Evolutionary conservation across 2,329 filamentous ascomycete species (phyloP).

Genomic region (Amylocarpus encephaloides): DNA sequence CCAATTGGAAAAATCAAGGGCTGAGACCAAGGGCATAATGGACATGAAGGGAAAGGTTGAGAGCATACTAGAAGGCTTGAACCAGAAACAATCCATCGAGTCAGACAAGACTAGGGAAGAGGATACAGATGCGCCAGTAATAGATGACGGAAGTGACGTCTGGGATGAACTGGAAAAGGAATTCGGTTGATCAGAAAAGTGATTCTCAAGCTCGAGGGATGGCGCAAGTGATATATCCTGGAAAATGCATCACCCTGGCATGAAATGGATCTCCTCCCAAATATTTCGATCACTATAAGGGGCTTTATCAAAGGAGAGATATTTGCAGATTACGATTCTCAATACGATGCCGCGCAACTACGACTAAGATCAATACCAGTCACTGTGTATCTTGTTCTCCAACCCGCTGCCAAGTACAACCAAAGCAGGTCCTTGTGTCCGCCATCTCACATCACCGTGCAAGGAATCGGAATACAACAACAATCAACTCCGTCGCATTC

Average conservation of each 20-base stretch:
- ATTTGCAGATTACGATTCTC: neutral
- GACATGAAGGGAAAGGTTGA: slow-evolving; percentile 67
- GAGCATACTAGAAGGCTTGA: slow-evolving; percentile 64
- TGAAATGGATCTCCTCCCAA: too few relatives aligned
- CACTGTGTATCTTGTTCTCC: neutral
- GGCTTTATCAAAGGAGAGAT: neutral
- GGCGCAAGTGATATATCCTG: too few relatives aligned
- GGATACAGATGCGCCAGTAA: slow-evolving; percentile 9
- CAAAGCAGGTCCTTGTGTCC: neutral
- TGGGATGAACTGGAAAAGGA: slow-evolving; percentile 40
- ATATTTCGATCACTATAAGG: neutral
- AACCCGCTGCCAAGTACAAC: neutral
- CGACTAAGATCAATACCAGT: neutral
- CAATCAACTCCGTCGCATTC: slow-evolving; percentile 46
- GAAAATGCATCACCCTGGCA: too few relatives aligned
- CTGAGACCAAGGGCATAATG: slow-evolving; percentile 65
- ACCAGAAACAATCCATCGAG: slow-evolving; percentile 36
- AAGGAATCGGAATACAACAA: slow-evolving; percentile 49
- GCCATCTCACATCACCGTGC: slow-evolving; percentile 39
- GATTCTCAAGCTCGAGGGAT: too few relatives aligned
- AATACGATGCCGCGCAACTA: neutral
- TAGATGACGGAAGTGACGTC: slow-evolving; percentile 29
- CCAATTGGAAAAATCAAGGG: slow-evolving; percentile 64
- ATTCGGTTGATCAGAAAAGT: slow-evolving; percentile 32
- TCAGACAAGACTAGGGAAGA: neutral